Evolutionary conservation across 177 flowering plant genomes (phyloP).

Genomic region (Tripterygium wilfordii): DNA sequence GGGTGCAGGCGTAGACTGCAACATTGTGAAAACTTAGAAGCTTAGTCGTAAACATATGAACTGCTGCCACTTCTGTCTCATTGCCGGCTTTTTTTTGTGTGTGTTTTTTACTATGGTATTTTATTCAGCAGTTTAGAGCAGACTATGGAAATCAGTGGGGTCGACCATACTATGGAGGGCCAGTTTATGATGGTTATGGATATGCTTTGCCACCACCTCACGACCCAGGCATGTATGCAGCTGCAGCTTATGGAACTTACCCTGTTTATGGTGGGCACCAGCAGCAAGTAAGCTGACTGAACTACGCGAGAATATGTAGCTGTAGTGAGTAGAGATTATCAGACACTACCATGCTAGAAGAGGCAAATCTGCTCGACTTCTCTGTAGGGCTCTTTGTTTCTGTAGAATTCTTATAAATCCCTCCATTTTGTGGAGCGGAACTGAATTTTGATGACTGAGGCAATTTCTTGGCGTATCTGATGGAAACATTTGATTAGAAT

Average conservation of each 20-base stretch:
- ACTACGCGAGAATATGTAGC: neutral
- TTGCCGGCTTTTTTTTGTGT: too few species aligned
- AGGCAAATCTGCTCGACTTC: constrained; percentile 9
- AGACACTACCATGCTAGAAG: constrained; percentile 4
- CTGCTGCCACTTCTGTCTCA: too few species aligned
- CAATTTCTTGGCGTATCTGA: constrained; percentile 25
- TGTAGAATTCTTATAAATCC: constrained; percentile 29
- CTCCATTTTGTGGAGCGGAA: constrained; percentile 35
- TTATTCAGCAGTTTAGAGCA: constrained; percentile 60
- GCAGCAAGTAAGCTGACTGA: constrained; percentile 79
- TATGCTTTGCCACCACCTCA: constrained; percentile 60
- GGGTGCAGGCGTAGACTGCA: too few species aligned
- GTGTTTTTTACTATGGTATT: too few species aligned
- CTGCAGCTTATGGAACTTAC: constrained; percentile 80
- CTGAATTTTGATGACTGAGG: constrained; percentile 48
- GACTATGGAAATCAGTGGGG: constrained; percentile 77
- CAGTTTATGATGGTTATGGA: constrained; percentile 74
- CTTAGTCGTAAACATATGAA: too few species aligned
- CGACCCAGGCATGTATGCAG: constrained; percentile 81
- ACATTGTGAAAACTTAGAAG: too few species aligned
- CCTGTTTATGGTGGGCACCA: constrained; percentile 81
- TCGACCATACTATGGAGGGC: constrained; percentile 77
- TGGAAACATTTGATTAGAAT: constrained; percentile 26
- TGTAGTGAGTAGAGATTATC: constrained; percentile 6
- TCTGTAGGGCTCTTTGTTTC: constrained; percentile 14